Conservation (phyloP, 192 early-diverging fungal genomes). For the Backusella mclennaniae region DNA sequence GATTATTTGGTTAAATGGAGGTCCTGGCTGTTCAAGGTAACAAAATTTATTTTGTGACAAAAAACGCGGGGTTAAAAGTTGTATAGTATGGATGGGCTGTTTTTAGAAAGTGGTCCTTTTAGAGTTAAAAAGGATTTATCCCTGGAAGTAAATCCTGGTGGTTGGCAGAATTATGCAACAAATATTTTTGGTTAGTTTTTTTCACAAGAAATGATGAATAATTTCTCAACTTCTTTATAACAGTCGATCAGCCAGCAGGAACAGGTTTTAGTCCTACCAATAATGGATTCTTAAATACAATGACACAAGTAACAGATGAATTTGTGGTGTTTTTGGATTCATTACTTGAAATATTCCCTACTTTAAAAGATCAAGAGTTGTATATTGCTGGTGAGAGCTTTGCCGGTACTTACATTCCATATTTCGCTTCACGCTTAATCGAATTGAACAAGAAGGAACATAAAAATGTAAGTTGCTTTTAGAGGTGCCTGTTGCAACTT, state of each 20-base stretch:
- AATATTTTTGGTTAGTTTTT: conserved; percentile 48
- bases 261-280: conserved; percentile 58
- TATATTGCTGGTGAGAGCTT: conserved; percentile 65
- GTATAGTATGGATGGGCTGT: conserved; percentile 62
- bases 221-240: neutral
- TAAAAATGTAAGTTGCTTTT: neutral
- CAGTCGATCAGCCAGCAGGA: conserved; percentile 65
- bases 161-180: conserved; percentile 62
- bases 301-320: conserved; percentile 43
- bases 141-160: conserved; percentile 42
- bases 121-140: conserved; percentile 44
- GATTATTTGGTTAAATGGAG: conserved; percentile 67
- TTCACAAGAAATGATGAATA: neutral
- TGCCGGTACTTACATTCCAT: conserved; percentile 66
- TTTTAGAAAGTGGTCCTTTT: conserved; percentile 60
- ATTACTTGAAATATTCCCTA: neutral
- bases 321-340: conserved; percentile 5
- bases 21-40: conserved; percentile 39
- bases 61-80: neutral
- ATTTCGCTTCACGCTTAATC: conserved; percentile 42
- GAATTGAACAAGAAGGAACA: conserved; percentile 39
- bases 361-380: conserved; percentile 14
- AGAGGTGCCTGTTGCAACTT: neutral
- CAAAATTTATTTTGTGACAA: neutral
- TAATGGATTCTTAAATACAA: conserved; percentile 30